Evolutionary conservation across 176 grass and related monocot species (phyloP).

Genomic region (Poa pratensis): DNA sequence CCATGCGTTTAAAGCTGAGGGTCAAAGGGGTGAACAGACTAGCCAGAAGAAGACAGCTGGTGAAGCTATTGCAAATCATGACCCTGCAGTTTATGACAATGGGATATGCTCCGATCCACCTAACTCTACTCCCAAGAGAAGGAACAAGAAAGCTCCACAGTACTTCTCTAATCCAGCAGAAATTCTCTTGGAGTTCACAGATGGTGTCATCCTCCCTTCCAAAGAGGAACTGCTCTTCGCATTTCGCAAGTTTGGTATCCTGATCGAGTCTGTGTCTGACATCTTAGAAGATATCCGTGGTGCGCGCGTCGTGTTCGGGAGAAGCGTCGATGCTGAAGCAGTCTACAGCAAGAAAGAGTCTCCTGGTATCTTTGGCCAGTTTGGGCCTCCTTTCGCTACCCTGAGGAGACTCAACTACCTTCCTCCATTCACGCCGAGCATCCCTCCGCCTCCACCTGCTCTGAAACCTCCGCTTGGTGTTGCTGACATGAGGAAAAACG

Average conservation of each 20-base stretch:
- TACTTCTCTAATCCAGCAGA: slow-evolving; percentile 60
- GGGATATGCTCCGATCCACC: neutral
- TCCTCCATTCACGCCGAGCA: slow-evolving; percentile 39
- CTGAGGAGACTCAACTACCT: slow-evolving; percentile 44
- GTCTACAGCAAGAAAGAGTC: slow-evolving; percentile 46
- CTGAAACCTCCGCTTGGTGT: slow-evolving; percentile 48
- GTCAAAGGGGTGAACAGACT: neutral
- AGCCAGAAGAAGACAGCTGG: slow-evolving; percentile 28
- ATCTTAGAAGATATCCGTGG: slow-evolving; percentile 37
- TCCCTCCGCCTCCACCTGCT: slow-evolving; percentile 30
- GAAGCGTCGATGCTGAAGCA: slow-evolving; percentile 53
- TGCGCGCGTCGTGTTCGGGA: slow-evolving; percentile 66
- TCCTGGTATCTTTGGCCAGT: slow-evolving; percentile 51
- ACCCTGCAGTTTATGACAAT: slow-evolving; percentile 9
- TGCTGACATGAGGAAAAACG: slow-evolving; percentile 69
- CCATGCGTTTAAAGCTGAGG: neutral
- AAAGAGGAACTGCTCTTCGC: slow-evolving; percentile 60
- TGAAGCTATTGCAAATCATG: slow-evolving; percentile 36
- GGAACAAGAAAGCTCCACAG: slow-evolving; percentile 43
- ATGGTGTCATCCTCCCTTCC: slow-evolving; percentile 53
- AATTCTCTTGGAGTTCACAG: slow-evolving; percentile 49
- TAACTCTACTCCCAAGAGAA: slow-evolving; percentile 41
- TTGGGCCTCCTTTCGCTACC: slow-evolving; percentile 57
- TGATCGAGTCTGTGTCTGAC: slow-evolving; percentile 57
- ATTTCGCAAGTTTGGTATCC: slow-evolving; percentile 62